A percentile compares a stretch with the other conserved stretches of the same genome.
These are phyloP conservation scores for Nemania sp. DNA, from an alignment of 2,329 filamentous ascomycete species.

Conservation along the genomic window DNA sequence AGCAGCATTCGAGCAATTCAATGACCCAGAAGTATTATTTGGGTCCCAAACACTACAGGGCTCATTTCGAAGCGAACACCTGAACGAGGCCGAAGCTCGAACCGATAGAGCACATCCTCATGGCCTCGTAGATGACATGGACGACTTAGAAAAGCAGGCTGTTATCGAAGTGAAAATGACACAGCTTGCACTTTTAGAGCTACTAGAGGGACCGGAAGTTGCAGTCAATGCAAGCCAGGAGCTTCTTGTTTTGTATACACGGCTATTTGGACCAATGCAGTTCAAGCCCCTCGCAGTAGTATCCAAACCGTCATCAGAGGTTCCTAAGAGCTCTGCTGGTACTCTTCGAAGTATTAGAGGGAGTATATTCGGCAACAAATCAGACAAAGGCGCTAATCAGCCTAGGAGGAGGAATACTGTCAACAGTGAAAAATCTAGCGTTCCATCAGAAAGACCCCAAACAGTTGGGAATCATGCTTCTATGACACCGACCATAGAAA, in stretches of 20 bases:
- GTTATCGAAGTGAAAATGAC: conserved; percentile 98
- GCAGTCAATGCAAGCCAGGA: conserved; percentile 92
- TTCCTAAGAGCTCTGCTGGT: conserved; percentile 76
- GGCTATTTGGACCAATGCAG: conserved; percentile 76
- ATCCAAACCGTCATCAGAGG: conserved; percentile 58
- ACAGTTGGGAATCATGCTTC: conserved; percentile 63
- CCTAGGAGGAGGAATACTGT: conserved; percentile 56
- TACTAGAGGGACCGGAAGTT: conserved; percentile 83
- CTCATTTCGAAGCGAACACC: conserved; percentile 73
- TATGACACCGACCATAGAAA: conserved; percentile 77
- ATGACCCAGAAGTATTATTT: conserved; percentile 76
- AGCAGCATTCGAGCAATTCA: conserved; percentile 91
- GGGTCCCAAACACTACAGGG: conserved; percentile 65
- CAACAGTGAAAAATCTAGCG: conserved; percentile 49
- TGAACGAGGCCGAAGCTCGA: conserved; percentile 66
- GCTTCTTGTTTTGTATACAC: conserved; percentile 82
- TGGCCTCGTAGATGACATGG: conserved; percentile 81
- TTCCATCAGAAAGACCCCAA: conserved; percentile 53
- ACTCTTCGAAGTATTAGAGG: conserved; percentile 77
- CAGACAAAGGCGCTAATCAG: conserved; percentile 53
- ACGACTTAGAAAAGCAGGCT: conserved; percentile 83
- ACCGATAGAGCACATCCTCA: conserved; percentile 51
- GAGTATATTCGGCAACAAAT: conserved; percentile 80
- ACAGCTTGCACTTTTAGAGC: conserved; percentile 84
- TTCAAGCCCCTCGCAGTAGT: conserved; percentile 53